Conservation (phyloP, 306 rosid genomes). For the Inga oerstediana region DNA sequence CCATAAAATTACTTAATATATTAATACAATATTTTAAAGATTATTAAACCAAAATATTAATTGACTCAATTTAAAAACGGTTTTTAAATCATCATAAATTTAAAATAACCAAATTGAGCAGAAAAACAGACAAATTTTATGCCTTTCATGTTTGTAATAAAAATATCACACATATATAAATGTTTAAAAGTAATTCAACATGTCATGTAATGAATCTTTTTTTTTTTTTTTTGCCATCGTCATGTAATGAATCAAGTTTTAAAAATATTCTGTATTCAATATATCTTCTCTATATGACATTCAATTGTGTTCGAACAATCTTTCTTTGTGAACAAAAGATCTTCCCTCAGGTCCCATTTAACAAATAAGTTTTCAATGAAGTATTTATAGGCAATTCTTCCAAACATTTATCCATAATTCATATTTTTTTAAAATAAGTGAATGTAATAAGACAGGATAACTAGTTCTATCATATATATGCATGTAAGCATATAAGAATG, state of each 20-base stretch:
- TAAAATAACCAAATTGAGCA: neutral
- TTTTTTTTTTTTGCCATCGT: neutral
- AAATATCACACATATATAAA: neutral
- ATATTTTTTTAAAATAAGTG: neutral
- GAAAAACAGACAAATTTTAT: neutral
- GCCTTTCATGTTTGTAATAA: neutral
- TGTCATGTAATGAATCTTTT: neutral
- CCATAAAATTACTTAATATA: neutral
- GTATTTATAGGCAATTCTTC: too few relatives aligned
- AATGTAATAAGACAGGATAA: too few relatives aligned
- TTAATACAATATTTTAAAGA: neutral
- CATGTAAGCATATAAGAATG: neutral
- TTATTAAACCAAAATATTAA: neutral
- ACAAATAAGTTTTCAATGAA: too few relatives aligned
- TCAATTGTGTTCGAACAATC: too few relatives aligned
- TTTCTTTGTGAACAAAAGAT: too few relatives aligned
- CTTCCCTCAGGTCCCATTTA: too few relatives aligned
- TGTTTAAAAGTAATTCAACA: neutral
- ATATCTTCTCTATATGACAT: too few relatives aligned
- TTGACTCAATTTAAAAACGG: neutral
- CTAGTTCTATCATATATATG: too few relatives aligned
- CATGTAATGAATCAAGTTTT: neutral
- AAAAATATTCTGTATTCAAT: neutral
- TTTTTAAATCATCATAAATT: neutral
- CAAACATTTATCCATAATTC: neutral